Evolutionary conservation across 768 basidiomycete genomes (phyloP).

Genomic region (Termitomyces sp.): DNA sequence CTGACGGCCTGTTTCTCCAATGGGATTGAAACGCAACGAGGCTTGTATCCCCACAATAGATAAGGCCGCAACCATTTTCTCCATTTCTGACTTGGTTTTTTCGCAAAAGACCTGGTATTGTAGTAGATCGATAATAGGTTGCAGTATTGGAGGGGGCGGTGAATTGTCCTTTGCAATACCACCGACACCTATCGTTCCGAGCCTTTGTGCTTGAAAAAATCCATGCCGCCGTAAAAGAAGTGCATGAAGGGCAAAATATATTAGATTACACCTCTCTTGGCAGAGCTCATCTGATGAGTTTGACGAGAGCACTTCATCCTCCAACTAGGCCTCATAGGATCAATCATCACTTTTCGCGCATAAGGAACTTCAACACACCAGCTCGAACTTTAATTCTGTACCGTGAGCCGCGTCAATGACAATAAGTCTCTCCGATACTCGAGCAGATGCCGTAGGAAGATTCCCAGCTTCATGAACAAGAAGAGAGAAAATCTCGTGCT

Average conservation of each 20-base stretch:
- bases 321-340: conserved; percentile 23
- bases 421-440: conserved; percentile 74
- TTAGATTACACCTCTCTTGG: conserved; percentile 53
- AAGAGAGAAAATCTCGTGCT: conserved; percentile 74
- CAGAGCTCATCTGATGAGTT: conserved; percentile 13
- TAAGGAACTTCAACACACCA: conserved; percentile 38
- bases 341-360: neutral
- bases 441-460: conserved; percentile 69
- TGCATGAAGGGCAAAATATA: conserved; percentile 58
- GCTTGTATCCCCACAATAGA: conserved; percentile 48
- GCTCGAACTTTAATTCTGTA: conserved; percentile 64
- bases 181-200: conserved; percentile 22
- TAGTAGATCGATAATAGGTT: conserved; percentile 71
- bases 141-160: conserved; percentile 48
- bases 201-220: conserved; percentile 35
- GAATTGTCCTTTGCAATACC: conserved; percentile 13
- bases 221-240: conserved; percentile 61
- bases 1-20: conserved; percentile 62
- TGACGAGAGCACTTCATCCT: conserved; percentile 17
- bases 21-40: conserved; percentile 50
- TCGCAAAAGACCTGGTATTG: conserved; percentile 76
- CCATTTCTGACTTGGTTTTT: conserved; percentile 54
- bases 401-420: conserved; percentile 72
- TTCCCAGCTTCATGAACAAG: conserved; percentile 73
- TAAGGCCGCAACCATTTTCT: conserved; percentile 43